These are phyloP conservation scores for Fraxinus platypoda DNA, from an alignment of 305 asterid genomes.

Conservation along the genomic window DNA sequence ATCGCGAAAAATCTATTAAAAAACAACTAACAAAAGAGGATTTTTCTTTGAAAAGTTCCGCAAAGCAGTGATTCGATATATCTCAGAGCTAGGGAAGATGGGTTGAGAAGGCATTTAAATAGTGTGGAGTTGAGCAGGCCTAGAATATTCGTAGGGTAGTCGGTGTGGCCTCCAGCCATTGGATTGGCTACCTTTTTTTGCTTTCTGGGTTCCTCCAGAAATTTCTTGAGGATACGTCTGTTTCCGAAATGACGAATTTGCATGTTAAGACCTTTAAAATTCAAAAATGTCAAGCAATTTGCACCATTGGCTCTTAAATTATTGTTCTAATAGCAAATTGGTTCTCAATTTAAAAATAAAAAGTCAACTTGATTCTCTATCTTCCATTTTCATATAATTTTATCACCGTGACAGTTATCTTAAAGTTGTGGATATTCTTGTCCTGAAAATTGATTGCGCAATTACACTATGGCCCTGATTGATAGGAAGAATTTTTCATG, in stretches of 20 bases:
- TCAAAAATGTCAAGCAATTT: background rate
- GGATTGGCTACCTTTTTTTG: background rate
- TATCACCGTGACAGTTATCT: too few species aligned
- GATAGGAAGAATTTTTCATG: too few species aligned
- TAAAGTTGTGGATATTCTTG: too few species aligned
- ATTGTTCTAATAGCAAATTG: background rate
- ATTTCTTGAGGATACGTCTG: background rate
- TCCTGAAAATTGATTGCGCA: too few species aligned
- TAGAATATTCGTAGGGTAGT: background rate
- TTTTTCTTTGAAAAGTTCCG: background rate
- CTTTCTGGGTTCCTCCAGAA: background rate
- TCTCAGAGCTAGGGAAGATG: background rate
- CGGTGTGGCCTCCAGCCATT: background rate
- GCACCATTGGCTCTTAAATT: background rate
- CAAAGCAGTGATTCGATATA: background rate
- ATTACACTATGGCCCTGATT: too few species aligned
- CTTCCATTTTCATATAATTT: too few species aligned
- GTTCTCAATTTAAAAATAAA: background rate
- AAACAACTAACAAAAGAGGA: background rate
- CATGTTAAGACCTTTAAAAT: background rate
- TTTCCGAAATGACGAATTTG: background rate
- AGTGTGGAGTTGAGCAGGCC: background rate
- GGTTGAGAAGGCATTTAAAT: background rate
- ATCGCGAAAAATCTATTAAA: background rate
- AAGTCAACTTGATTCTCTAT: background rate